Conservation (phyloP, 441 rosid species). For the Manihot esculenta region DNA sequence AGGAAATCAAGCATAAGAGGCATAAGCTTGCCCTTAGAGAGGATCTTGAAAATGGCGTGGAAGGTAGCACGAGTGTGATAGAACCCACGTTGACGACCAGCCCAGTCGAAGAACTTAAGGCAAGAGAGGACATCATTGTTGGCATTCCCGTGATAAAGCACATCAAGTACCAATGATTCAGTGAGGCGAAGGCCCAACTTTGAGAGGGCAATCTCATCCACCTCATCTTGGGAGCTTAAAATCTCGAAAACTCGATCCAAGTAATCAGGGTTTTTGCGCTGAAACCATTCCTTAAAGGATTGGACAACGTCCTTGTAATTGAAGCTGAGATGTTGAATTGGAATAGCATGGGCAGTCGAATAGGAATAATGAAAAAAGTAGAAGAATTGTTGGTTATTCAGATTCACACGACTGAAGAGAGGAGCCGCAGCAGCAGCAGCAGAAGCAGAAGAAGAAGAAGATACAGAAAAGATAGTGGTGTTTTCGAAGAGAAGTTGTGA, state of each 20-base stretch:
- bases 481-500: conserved; percentile 1
- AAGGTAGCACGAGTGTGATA: conserved; percentile 61
- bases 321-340: background rate
- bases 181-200: conserved; percentile 47
- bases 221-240: conserved; percentile 34
- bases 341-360: conserved; percentile 8
- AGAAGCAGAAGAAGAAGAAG: background rate
- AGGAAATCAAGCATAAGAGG: conserved; percentile 52
- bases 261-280: conserved; percentile 22
- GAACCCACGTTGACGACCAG: conserved; percentile 68
- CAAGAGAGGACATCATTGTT: conserved; percentile 57
- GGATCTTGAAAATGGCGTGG: conserved; percentile 69
- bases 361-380: background rate
- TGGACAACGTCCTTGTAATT: conserved; percentile 29
- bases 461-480: background rate
- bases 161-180: conserved; percentile 56
- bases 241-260: conserved; percentile 49
- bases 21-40: conserved; percentile 47
- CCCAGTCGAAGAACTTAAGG: conserved; percentile 93
- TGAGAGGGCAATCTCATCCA: conserved; percentile 40
- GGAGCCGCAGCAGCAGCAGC: background rate
- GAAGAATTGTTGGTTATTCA: too few species aligned
- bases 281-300: conserved; percentile 61
- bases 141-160: conserved; percentile 45
- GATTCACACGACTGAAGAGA: too few species aligned